These are phyloP conservation scores for Arthrobotrys sphaeroides DNA, from an alignment of 2,329 filamentous ascomycete genomes.

Conservation along the genomic window DNA sequence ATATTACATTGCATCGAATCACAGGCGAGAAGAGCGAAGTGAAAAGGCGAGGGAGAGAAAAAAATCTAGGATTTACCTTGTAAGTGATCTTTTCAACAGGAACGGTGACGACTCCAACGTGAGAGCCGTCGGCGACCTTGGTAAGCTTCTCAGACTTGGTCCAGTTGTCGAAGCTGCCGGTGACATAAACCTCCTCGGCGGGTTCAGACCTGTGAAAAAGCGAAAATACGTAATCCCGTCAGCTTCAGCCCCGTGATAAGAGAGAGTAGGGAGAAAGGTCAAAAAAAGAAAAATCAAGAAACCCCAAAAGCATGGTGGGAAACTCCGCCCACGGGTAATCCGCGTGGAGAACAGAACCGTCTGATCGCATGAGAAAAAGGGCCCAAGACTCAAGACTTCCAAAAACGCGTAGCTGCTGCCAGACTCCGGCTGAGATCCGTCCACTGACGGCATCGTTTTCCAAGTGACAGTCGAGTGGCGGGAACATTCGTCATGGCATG, in stretches of 20 bases:
- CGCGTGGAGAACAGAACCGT: not conserved
- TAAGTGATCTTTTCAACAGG: constrained; percentile 77
- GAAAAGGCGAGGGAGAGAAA: not conserved
- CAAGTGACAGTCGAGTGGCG: not conserved
- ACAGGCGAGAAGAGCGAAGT: not conserved
- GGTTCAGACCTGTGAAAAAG: constrained; percentile 74
- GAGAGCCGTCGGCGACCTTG: constrained; percentile 71
- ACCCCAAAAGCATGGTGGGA: not conserved
- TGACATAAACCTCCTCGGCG: constrained; percentile 89
- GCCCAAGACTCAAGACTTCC: not conserved
- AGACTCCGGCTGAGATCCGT: not conserved
- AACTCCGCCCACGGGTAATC: not conserved
- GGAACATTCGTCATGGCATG: constrained; percentile 42
- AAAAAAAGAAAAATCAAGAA: not conserved
- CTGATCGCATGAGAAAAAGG: not conserved
- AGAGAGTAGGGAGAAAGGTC: not conserved
- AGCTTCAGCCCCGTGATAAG: constrained; percentile 9
- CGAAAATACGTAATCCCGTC: constrained; percentile 22
- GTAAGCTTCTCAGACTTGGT: constrained; percentile 83
- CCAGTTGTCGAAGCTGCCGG: constrained; percentile 96
- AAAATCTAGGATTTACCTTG: constrained; percentile 74
- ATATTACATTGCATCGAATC: not conserved
- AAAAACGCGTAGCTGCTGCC: constrained; percentile 6
- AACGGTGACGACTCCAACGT: constrained; percentile 79
- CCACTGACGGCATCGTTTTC: not conserved